Conservation (phyloP, 2,329 filamentous ascomycete species). For the Aspergillus ruber region DNA sequence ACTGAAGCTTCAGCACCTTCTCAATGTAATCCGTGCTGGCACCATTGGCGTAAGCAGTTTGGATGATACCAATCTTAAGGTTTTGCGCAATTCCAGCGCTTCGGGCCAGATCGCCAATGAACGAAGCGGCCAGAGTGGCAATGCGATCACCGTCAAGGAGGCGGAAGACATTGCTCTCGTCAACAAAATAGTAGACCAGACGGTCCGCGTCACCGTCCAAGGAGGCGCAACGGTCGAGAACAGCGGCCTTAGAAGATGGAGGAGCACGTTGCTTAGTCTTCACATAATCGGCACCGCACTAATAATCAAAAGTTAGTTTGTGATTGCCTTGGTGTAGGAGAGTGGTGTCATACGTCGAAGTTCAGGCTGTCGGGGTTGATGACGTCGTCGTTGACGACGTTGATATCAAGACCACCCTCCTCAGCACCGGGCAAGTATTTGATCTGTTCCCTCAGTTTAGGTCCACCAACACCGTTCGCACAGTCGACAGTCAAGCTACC, state of each 20-base stretch:
- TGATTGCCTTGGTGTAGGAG: neutral
- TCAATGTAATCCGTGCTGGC: constrained; percentile 88
- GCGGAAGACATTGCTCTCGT: constrained; percentile 75
- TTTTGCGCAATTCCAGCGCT: constrained; percentile 72
- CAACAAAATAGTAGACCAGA: constrained; percentile 88
- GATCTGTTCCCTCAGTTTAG: constrained; percentile 78
- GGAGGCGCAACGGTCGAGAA: constrained; percentile 76
- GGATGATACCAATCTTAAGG: constrained; percentile 86
- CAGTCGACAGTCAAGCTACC: constrained; percentile 82
- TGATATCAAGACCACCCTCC: constrained; percentile 69
- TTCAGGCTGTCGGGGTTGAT: constrained; percentile 85
- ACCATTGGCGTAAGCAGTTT: constrained; percentile 97
- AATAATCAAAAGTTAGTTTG: constrained; percentile 12
- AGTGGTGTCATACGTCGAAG: constrained; percentile 58
- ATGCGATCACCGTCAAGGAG: constrained; percentile 96
- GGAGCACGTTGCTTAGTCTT: constrained; percentile 94
- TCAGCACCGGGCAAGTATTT: constrained; percentile 67
- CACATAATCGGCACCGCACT: constrained; percentile 94
- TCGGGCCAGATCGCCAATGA: constrained; percentile 81
- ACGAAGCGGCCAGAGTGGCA: constrained; percentile 85
- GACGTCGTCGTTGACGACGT: constrained; percentile 87
- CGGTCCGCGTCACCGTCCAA: constrained; percentile 94
- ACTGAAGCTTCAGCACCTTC: constrained; percentile 78
- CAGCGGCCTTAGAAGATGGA: constrained; percentile 68
- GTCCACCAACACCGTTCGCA: constrained; percentile 92